phyloP scores from a whole-genome alignment of 2,329 filamentous ascomycete genomes.

The Trichoderma koningiopsis region DNA sequence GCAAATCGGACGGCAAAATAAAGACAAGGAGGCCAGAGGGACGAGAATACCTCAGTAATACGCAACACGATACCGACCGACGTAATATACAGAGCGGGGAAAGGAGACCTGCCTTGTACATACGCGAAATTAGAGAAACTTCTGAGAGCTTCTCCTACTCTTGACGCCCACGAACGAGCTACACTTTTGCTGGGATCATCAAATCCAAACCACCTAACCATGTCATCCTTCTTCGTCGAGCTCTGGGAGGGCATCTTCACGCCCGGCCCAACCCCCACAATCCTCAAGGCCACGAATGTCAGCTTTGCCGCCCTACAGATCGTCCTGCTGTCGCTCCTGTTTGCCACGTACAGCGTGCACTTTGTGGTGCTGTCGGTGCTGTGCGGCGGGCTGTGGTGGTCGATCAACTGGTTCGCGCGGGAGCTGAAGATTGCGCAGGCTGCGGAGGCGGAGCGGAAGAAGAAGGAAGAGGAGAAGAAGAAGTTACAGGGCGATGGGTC shows the following conservation, averaged over 20 bases:
- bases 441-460: conserved; percentile 48
- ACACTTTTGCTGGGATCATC: not conserved
- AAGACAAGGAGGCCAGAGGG: not conserved
- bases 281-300: conserved; percentile 86
- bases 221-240: conserved; percentile 68
- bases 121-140: not conserved
- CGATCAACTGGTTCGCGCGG: conserved; percentile 94
- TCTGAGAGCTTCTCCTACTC: not conserved
- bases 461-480: conserved; percentile 39
- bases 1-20: not conserved
- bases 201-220: conserved; percentile 34
- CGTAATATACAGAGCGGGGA: not conserved
- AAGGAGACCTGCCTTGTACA: not conserved
- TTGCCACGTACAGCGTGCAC: conserved; percentile 85
- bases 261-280: conserved; percentile 82
- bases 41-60: not conserved
- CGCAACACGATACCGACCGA: not conserved
- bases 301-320: conserved; percentile 85
- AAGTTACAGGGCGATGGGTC: conserved; percentile 34
- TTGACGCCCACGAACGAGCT: not conserved
- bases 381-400: conserved; percentile 82
- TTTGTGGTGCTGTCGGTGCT: conserved; percentile 80
- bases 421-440: conserved; percentile 57
- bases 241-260: conserved; percentile 94
- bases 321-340: conserved; percentile 72